These are phyloP conservation scores for Tetraselmis chui DNA, from an alignment of 139 green algal genomes.

Conservation along the genomic window DNA sequence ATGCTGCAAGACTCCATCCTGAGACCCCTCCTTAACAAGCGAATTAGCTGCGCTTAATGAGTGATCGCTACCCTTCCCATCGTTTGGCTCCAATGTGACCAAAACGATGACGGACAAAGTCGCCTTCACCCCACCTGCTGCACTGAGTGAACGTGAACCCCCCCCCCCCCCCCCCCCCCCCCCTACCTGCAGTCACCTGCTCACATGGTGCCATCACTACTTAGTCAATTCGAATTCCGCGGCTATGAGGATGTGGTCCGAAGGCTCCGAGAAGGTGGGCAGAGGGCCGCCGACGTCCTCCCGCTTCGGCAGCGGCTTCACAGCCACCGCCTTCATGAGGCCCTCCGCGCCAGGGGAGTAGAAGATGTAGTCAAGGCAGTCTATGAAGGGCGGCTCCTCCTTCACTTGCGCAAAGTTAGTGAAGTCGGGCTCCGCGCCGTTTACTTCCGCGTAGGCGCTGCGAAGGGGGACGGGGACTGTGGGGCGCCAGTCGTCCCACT, in stretches of 20 bases:
- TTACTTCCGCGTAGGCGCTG: constrained; percentile 1
- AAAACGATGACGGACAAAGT: too few species aligned
- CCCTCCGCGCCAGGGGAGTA: not conserved
- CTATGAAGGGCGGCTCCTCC: constrained; percentile 11
- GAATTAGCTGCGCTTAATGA: too few species aligned
- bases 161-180: too few species aligned
- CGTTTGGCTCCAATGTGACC: too few species aligned
- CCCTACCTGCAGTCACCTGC: not conserved
- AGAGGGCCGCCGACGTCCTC: constrained; percentile 9
- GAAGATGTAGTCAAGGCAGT: constrained; percentile 14
- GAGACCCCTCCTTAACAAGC: too few species aligned
- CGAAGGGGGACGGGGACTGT: not conserved
- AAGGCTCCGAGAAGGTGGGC: constrained; percentile 5
- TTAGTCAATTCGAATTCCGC: not conserved
- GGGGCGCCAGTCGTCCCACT: constrained; percentile 11
- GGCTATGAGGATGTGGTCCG: constrained; percentile 7
- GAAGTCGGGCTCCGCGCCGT: constrained; percentile 14
- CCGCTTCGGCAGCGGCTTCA: constrained; percentile 1
- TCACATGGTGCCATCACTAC: not conserved
- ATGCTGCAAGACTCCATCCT: too few species aligned
- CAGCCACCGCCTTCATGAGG: not conserved
- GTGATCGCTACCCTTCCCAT: too few species aligned
- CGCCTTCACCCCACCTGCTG: too few species aligned
- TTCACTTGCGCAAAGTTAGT: constrained; percentile 13
- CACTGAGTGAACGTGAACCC: too few species aligned